Base-by-base conservation (phyloP, 306 rosid genomes). In the Fagus crenata region DNA sequence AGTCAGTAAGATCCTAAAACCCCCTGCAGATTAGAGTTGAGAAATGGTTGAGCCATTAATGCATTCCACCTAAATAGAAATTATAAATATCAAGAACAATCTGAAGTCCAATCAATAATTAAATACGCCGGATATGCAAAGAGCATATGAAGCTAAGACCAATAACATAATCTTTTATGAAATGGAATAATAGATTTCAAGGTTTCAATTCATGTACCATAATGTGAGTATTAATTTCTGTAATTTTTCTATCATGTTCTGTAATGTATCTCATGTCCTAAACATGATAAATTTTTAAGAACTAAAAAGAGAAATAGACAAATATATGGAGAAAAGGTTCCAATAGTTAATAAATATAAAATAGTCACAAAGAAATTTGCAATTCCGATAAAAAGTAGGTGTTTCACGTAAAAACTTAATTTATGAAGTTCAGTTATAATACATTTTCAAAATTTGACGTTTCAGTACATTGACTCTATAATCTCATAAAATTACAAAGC, bases 1-100 rank as follows among this genome's bases (percentile, higher is more conserved):
- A 8, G 92, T 96, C 85, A 96, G 86, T 61, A 96, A 83, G 73
- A 80, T 82, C 86, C 94, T 87, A 58, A 96, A 76, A 74, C 99
- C 98, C 15, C 99, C 99, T 93, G 93, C 85, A 89, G 43, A 72
- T 77, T 74, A 75, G 77, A 84, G 71, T 56, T 63, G 49, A 81
- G 22, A 81, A 77, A 78, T 60, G 60, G 40, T 49, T 35, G 8
- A 58, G 64, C 22, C 36, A 58, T 28, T 58, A 58, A 12, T 58
- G 64, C 36, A 58, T 7, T 28, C 37, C 64, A 58, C 36, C 64
- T 55, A 2, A 46, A 58, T 8, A 5, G 64, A 13, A 58, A 58
- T 11, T 32, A 32, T 32, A 32, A 36, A 9, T 5, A 64, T 64
- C 31, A 36, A 64, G 3, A 14, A 14, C 46, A 64, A 35, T 15